phyloP scores from a whole-genome alignment of 805 yeast genomes.

The Saccharomyces kudriavzevii region DNA sequence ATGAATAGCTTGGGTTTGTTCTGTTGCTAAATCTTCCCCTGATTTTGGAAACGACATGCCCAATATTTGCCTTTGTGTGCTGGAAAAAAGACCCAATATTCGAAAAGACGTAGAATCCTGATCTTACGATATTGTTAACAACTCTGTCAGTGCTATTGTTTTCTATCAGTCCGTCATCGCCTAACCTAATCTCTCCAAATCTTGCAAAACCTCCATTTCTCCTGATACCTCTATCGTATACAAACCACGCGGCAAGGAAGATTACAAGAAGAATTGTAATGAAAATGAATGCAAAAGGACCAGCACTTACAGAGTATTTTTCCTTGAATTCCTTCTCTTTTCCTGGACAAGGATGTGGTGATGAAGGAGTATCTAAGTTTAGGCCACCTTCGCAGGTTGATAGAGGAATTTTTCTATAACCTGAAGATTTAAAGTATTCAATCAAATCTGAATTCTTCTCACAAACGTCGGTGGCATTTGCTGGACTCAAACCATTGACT shows the following conservation, averaged over 20 bases:
- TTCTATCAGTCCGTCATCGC: conserved; percentile 62
- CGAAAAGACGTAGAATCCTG: conserved; percentile 46
- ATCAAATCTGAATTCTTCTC: conserved; percentile 41
- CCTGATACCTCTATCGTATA: conserved; percentile 73
- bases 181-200: conserved; percentile 81
- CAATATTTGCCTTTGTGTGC: conserved; percentile 10
- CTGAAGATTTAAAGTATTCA: conserved; percentile 83
- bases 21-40: conserved; percentile 24
- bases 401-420: conserved; percentile 78
- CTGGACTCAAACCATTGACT: conserved; percentile 64
- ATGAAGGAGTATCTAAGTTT: conserved; percentile 51
- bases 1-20: conserved; percentile 28
- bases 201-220: conserved; percentile 68
- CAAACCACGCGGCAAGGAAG: conserved; percentile 54
- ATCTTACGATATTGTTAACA: conserved; percentile 49
- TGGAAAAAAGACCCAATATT: conserved; percentile 25
- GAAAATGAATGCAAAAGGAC: conserved; percentile 45
- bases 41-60: conserved; percentile 8
- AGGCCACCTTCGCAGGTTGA: conserved; percentile 83
- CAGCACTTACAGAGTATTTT: conserved; percentile 48
- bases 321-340: conserved; percentile 54
- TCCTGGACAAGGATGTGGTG: conserved; percentile 80
- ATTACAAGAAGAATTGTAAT: conserved; percentile 43
- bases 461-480: conserved; percentile 58
- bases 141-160: conserved; percentile 52